A percentile compares a stretch with the other conserved stretches of the same genome.
Conservation (phyloP, 2,329 filamentous ascomycete genomes). For the Daldinia sp. region DNA sequence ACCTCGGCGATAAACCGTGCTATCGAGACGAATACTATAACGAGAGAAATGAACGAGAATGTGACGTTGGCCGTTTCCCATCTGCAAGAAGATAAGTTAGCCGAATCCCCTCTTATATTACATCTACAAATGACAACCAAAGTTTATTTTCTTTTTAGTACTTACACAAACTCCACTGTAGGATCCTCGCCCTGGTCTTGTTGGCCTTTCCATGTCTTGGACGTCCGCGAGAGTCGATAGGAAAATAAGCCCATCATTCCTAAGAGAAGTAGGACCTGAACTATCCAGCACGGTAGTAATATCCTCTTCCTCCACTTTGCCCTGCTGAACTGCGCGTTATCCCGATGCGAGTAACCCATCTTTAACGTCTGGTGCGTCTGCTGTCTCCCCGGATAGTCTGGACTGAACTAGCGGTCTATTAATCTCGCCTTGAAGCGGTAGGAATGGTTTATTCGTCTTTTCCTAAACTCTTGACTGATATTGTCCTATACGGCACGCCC, state of each 20-base stretch:
- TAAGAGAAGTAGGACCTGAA: slow-evolving; percentile 61
- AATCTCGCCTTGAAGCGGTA: not conserved
- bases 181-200: slow-evolving; percentile 56
- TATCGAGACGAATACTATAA: slow-evolving; percentile 62
- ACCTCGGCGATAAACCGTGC: slow-evolving; percentile 61
- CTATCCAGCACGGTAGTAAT: slow-evolving; percentile 63
- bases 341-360: slow-evolving; percentile 59
- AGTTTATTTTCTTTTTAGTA: slow-evolving; percentile 27
- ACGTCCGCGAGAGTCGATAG: slow-evolving; percentile 63
- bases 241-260: slow-evolving; percentile 65
- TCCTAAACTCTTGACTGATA: slow-evolving; percentile 4
- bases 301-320: slow-evolving; percentile 64
- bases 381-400: slow-evolving; percentile 1
- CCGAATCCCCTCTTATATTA: not conserved
- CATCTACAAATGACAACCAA: not conserved
- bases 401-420: slow-evolving; percentile 4
- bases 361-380: slow-evolving; percentile 5
- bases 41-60: slow-evolving; percentile 61
- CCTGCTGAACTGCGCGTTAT: slow-evolving; percentile 65
- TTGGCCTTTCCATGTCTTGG: slow-evolving; percentile 58
- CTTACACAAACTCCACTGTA: slow-evolving; percentile 65
- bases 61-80: slow-evolving; percentile 67
- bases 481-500: slow-evolving; percentile 9
- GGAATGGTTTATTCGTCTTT: not conserved
- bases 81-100: slow-evolving; percentile 51